Conservation (phyloP, 306 rosid species). For the Rubus parviflorus region DNA sequence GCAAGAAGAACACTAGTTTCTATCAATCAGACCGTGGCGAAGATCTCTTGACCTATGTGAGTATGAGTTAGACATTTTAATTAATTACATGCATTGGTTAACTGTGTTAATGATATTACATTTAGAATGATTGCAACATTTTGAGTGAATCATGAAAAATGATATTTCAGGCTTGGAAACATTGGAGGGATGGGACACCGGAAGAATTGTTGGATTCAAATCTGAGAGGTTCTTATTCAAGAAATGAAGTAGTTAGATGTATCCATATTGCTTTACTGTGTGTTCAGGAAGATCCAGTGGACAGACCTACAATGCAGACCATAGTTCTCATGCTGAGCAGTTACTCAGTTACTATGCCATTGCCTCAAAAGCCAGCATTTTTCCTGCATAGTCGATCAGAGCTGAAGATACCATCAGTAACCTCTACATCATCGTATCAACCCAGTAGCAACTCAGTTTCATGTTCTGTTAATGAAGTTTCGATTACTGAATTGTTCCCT, state of each 20-base stretch:
- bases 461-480: neutral
- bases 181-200: constrained; percentile 25
- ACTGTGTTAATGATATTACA: too few relatives aligned
- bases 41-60: constrained; percentile 30
- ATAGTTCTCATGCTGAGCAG: constrained; percentile 30
- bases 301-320: constrained; percentile 34
- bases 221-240: constrained; percentile 21
- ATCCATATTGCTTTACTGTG: constrained; percentile 36
- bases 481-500: neutral
- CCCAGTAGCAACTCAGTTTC: neutral
- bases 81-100: too few relatives aligned
- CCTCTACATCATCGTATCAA: neutral
- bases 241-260: constrained; percentile 34
- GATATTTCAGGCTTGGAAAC: constrained; percentile 30
- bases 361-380: constrained; percentile 10
- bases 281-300: constrained; percentile 30
- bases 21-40: constrained; percentile 14
- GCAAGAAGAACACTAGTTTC: constrained; percentile 25
- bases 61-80: neutral
- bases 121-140: neutral
- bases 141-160: neutral
- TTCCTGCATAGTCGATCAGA: neutral
- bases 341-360: neutral
- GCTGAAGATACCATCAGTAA: neutral
- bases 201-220: constrained; percentile 23